These are phyloP conservation scores for Hordeum pubiflorum DNA, from an alignment of 202 grass and related monocot species.

Conservation along the genomic window DNA sequence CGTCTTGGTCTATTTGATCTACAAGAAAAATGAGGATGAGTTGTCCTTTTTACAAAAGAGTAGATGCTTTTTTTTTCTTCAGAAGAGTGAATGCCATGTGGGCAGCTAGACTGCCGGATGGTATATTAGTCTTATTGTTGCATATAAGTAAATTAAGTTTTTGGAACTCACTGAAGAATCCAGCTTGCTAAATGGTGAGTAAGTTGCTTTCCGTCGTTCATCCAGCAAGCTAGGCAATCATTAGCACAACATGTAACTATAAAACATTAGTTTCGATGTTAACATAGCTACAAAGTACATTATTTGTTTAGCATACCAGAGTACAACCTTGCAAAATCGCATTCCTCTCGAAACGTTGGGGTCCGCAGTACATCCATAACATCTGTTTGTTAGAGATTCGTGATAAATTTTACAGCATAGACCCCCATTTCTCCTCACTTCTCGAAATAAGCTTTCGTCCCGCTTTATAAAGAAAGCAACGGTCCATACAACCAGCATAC, in stretches of 20 bases:
- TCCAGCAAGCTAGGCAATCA: neutral
- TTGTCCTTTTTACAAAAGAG: neutral
- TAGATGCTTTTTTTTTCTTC: neutral
- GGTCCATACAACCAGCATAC: too few species aligned
- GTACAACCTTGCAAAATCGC: neutral
- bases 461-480: too few species aligned
- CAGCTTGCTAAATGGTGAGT: neutral
- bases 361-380: neutral
- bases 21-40: neutral
- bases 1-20: neutral
- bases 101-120: neutral
- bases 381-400: neutral
- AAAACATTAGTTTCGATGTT: neutral
- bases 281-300: neutral
- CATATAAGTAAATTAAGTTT: neutral
- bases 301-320: too few species aligned
- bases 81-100: neutral
- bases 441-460: too few species aligned
- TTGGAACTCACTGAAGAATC: neutral
- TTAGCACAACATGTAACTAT: neutral
- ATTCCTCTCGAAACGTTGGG: neutral
- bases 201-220: neutral
- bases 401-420: neutral
- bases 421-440: neutral
- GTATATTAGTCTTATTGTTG: neutral